Conservation (phyloP, 108 stramenopile genomes). For the Epithemia pelagica region DNA sequence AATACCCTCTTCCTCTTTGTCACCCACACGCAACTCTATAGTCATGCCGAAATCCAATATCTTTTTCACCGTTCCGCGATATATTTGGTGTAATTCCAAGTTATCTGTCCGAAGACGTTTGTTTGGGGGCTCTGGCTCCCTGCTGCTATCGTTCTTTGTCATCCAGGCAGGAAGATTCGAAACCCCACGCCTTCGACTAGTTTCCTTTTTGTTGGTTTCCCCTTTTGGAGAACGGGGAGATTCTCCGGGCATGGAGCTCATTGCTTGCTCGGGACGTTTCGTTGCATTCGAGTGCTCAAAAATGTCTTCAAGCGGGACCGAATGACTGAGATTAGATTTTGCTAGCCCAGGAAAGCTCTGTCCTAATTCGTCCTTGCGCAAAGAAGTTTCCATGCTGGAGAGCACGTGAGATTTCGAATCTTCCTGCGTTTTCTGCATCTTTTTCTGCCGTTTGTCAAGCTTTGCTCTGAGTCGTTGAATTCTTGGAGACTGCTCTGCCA, state of each 20-base stretch:
- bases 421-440: constrained; percentile 22
- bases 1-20: constrained; percentile 58
- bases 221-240: not conserved
- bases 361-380: constrained; percentile 36
- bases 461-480: constrained; percentile 46
- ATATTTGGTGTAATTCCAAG: constrained; percentile 73
- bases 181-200: constrained; percentile 33
- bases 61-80: constrained; percentile 71
- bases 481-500: constrained; percentile 54
- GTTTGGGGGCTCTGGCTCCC: not conserved
- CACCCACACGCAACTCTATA: constrained; percentile 49
- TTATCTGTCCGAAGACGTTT: constrained; percentile 19
- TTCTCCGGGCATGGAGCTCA: not conserved
- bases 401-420: constrained; percentile 1
- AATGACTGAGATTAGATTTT: constrained; percentile 52
- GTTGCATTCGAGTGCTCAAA: constrained; percentile 43
- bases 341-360: constrained; percentile 82
- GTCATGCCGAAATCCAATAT: constrained; percentile 90
- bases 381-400: constrained; percentile 19
- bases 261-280: not conserved
- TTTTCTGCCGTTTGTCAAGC: constrained; percentile 25
- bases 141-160: constrained; percentile 27
- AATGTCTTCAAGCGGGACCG: constrained; percentile 73
- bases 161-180: constrained; percentile 90
- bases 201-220: constrained; percentile 8